Evolutionary conservation across 1,284 basidiomycete species (phyloP), one percentile per base, ranked within the genome.

Genomic region (Trametes polyzona): DNA sequence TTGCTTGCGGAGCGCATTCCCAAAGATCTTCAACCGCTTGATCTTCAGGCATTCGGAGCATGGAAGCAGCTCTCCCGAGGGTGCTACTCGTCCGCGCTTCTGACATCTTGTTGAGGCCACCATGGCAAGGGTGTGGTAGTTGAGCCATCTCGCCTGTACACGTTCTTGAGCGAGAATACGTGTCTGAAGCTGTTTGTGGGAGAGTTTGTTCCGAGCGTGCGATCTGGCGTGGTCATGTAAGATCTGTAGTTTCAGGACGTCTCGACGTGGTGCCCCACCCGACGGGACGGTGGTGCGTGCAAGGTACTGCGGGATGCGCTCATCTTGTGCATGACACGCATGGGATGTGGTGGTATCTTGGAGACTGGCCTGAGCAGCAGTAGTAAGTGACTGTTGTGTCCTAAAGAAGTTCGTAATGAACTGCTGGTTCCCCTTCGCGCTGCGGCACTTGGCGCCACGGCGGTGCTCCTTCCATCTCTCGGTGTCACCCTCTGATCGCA

Each of bases 11-110:
- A 52, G 41, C 24, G 75, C 0, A 52, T 77, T 14, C 42, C 74
- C 47, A 35, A 43, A 21, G 66, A 70, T 27, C 69, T 78, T 17
- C 56, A 70, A 42, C 73, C 77, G 63, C 61, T 63, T 4, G 72
- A 74, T 8, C 74, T 77, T 52, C 40, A 71, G 39, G 61, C 40
- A 41, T 3, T 41, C 24, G 2, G 40, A 41, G 23, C 40, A 41
- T 3, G 40, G 42, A 3, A 43, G 10, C 4, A 43, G 2, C 26
- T 43, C 26, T 17, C 42, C 42, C 2, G 14, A 9, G 2, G 26
- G n/a, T 10, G 42, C 29, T 8, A 30, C 8, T 9, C 10, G 3
- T 1, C 42, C 27, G n/a, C 26, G 3, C 9, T 43, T 29, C 27
- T 43, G 42, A 14, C 42, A 43, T 8, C 30, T 30, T 5, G 27